Conservation (phyloP, 2,329 filamentous ascomycete genomes). For the Elsinoe fawcettii region DNA sequence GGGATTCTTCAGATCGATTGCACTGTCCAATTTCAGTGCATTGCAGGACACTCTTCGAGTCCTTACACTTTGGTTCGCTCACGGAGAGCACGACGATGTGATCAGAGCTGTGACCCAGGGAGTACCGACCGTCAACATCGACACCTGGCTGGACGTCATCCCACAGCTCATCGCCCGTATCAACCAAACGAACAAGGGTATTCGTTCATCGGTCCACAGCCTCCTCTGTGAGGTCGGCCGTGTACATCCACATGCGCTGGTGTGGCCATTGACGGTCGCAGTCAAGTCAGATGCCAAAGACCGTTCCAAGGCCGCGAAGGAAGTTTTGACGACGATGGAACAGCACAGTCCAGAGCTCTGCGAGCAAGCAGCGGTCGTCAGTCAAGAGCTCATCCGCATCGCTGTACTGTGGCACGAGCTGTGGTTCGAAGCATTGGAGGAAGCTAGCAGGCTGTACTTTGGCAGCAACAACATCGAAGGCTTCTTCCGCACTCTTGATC, state of each 20-base stretch:
- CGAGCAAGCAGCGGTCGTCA: constrained; percentile 90
- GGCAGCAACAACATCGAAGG: constrained; percentile 95
- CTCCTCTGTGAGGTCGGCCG: constrained; percentile 87
- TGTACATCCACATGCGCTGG: constrained; percentile 88
- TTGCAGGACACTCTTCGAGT: constrained; percentile 90
- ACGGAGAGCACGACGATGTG: constrained; percentile 82
- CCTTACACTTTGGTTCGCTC: constrained; percentile 91
- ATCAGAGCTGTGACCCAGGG: constrained; percentile 83
- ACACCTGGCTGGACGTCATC: constrained; percentile 98
- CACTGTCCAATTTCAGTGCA: constrained; percentile 82
- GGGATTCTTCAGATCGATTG: constrained; percentile 96
- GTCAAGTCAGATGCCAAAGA: constrained; percentile 90
- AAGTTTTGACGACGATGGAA: constrained; percentile 97
- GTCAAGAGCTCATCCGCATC: constrained; percentile 91
- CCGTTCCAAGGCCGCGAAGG: constrained; percentile 76
- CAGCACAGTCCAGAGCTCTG: constrained; percentile 88
- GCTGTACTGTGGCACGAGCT: constrained; percentile 97
- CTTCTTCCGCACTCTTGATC: constrained; percentile 87
- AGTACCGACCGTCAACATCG: constrained; percentile 83
- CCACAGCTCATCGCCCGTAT: constrained; percentile 95
- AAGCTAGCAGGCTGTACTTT: constrained; percentile 93
- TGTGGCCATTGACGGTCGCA: constrained; percentile 93
- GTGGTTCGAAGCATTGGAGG: constrained; percentile 96
- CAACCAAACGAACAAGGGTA: constrained; percentile 84
- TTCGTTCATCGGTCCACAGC: constrained; percentile 85